phyloP scores from a whole-genome alignment of 176 grass and related monocot genomes.

The Alloteropsis semialata region DNA sequence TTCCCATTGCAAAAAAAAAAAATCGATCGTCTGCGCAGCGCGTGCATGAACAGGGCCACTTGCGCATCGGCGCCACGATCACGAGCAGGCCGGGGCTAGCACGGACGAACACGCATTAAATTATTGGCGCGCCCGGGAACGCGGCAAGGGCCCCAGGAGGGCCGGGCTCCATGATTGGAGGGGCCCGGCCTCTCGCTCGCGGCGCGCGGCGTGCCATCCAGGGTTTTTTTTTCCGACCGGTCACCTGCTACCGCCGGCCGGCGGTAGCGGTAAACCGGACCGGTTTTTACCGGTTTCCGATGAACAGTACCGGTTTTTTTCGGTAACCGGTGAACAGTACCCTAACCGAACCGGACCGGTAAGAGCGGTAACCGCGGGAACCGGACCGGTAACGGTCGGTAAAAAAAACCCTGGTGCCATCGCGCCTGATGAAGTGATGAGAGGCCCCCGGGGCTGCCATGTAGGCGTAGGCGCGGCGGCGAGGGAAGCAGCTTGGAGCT shows the following conservation, averaged over 20 bases:
- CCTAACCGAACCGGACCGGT: too few relatives aligned
- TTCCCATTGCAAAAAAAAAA: too few relatives aligned
- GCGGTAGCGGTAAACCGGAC: too few relatives aligned
- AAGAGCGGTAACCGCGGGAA: too few relatives aligned
- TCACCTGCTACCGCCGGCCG: too few relatives aligned
- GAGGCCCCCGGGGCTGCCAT: not conserved
- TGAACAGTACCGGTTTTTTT: too few relatives aligned
- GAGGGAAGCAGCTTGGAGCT: not conserved
- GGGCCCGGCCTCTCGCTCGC: not conserved
- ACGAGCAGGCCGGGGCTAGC: not conserved
- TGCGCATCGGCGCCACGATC: not conserved
- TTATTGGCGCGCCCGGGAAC: conserved; percentile 33
- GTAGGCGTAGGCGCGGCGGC: not conserved
- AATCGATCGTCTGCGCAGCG: not conserved
- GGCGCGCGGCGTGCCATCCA: conserved; percentile 14
- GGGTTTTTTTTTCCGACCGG: too few relatives aligned
- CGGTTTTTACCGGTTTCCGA: too few relatives aligned
- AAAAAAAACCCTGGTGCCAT: too few relatives aligned
- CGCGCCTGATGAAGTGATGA: not conserved
- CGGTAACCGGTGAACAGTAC: too few relatives aligned
- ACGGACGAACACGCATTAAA: conserved; percentile 26
- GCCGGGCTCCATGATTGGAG: conserved; percentile 35
- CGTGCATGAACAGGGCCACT: conserved; percentile 14
- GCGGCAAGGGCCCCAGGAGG: not conserved
- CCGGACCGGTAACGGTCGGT: too few relatives aligned